Conservation (phyloP, 805 yeast species). For the Cephaloascus albidus region DNA sequence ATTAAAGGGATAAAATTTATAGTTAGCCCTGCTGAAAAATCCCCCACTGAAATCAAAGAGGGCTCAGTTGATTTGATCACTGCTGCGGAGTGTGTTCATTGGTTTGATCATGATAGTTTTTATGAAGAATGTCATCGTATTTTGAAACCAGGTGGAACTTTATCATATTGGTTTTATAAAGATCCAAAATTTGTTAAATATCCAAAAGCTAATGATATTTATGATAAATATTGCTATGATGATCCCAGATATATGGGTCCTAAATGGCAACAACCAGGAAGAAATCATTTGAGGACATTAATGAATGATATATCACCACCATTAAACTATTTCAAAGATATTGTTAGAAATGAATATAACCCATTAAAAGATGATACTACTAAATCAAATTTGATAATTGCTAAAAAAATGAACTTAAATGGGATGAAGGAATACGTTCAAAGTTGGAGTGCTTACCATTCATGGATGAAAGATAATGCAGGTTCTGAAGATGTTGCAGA, state of each 20-base stretch:
- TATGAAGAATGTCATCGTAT: constrained; percentile 39
- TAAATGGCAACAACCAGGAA: constrained; percentile 39
- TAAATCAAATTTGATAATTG: constrained; percentile 14
- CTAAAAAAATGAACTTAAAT: constrained; percentile 9
- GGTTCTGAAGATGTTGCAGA: constrained; percentile 39
- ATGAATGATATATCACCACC: constrained; percentile 29
- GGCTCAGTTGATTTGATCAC: constrained; percentile 52
- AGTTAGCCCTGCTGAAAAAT: constrained; percentile 16
- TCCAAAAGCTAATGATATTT: constrained; percentile 46
- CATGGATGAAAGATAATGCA: constrained; percentile 20
- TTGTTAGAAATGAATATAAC: constrained; percentile 15
- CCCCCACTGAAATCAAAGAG: constrained; percentile 7
- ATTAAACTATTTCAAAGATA: constrained; percentile 11
- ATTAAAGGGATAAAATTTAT: constrained; percentile 9
- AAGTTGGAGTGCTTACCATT: constrained; percentile 27
- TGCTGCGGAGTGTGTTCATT: constrained; percentile 84
- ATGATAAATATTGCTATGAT: constrained; percentile 40
- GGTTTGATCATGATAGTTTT: constrained; percentile 57
- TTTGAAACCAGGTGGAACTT: constrained; percentile 53
- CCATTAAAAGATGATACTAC: constrained; percentile 13
- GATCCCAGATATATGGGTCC: constrained; percentile 40
- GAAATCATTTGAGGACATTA: constrained; percentile 20
- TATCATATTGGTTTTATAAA: constrained; percentile 73
- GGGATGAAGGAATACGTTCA: constrained; percentile 17
- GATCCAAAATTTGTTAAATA: constrained; percentile 54